Evolutionary conservation across 202 grass and related monocot genomes (phyloP), one percentile per base, ranked within the genome.

Genomic region (Carex sylvatica): DNA sequence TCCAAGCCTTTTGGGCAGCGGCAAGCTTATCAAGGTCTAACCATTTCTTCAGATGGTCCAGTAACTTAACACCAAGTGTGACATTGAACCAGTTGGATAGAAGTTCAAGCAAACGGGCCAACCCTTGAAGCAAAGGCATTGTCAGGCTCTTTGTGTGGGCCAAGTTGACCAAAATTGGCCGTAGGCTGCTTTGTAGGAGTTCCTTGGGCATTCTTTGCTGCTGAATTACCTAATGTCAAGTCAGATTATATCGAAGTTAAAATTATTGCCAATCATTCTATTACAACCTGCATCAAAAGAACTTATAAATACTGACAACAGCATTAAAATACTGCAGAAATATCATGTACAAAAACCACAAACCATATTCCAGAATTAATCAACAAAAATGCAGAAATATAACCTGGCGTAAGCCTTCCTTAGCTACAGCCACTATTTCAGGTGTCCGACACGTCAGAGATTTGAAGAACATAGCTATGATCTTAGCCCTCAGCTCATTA

Each of bases 131-230:
- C 61, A 96, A 99, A 4, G 93, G 93, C 93, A 99, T 96, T 15
- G 93, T 96, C 81, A 99, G 88, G 80, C 93, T 99, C 86, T 84
- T 96, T 61, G 96, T 95, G 44, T 99, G 89, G 59, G 96, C 96
- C 81, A 99, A 93, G 79, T 96, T 99, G 86, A 99, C 93, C 65
- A 99, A 87, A 30, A 99, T 99, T 85, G 96, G 96, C 62, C 96
- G 88, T 82, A 96, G 85, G 83, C 96, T 96, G 85, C 91, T 95
- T 75, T 99, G 96, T 58, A 99, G 83, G 74, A 99, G 96, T 79
- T 99, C 96, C 78, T 99, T 99, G 82, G 96, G 96, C 93, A 99
- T 92, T 84, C 93, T 93, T 87, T 99, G 96, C 79, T 99, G 93
- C 77, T 99, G 96, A 86, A 99, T 92, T 69, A 99, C 96, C 96